Conservation (phyloP, 164 flowering plant species). For the Chimonanthus salicifolius region DNA sequence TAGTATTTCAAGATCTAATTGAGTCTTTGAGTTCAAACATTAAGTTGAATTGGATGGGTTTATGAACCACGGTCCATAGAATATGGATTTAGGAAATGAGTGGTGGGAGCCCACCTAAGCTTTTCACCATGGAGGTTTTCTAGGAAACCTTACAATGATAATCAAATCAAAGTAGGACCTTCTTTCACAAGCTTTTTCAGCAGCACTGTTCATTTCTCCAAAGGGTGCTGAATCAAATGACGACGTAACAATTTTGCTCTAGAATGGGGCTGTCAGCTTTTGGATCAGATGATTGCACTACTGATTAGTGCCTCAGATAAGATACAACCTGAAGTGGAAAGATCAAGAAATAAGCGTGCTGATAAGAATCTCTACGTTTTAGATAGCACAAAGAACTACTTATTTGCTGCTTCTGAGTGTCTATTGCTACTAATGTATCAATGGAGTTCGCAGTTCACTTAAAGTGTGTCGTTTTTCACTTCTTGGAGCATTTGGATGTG, state of each 20-base stretch:
- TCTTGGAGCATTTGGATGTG: neutral
- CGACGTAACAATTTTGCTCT: neutral
- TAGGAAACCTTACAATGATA: neutral
- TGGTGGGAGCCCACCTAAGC: neutral
- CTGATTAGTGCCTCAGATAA: neutral
- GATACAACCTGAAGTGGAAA: neutral
- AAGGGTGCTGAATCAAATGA: neutral
- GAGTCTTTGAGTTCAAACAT: neutral
- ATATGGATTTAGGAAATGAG: neutral
- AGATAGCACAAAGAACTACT: neutral
- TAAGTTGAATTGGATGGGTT: neutral
- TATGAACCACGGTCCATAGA: neutral
- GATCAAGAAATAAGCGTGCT: neutral
- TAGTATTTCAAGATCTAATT: neutral
- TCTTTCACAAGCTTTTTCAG: neutral
- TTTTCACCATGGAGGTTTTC: neutral
- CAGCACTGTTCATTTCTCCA: neutral
- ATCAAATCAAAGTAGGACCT: neutral
- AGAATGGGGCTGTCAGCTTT: neutral
- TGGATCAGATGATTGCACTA: neutral
- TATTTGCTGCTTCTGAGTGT: neutral
- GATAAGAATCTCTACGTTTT: neutral
- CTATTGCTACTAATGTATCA: neutral
- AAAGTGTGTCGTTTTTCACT: too few species aligned
- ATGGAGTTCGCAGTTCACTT: neutral